Base-by-base conservation (phyloP, 768 basidiomycete genomes). In the Chalciporus piperatus region DNA sequence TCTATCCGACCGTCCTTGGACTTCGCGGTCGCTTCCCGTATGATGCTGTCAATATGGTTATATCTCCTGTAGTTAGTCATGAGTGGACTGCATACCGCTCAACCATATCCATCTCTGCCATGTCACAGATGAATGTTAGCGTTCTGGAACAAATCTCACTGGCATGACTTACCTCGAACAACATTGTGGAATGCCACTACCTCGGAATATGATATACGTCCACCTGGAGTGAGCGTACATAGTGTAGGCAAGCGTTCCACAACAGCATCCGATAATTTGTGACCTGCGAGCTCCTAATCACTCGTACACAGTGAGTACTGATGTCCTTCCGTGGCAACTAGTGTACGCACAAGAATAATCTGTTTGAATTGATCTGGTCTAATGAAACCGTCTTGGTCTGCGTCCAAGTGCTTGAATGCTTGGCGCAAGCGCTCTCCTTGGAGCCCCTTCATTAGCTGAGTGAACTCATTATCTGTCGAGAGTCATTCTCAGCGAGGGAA, bases 151-250 rank as follows among this genome's bases (percentile, higher is more conserved):
- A 20, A 35, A 22, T 37, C 28, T 6, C 35, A n/a, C 39, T 44
- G 28, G 49, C 16, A 20, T 33, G 38, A 73, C 82, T 45, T 56
- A 88, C 91, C 90, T 79, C 87, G 76, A 68, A 95, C 81, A 57
- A 97, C 87, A 81, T 99, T 98, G 76, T 97, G 88, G 75, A 97
- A 98, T 52, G 97, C 97, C 60, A 89, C 79, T 55, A 96, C 92
- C 74, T 99, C 96, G 6, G 96, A 94, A 70, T 95, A 99, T 51
- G 89, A 87, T 80, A 99, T 94, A 58, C 85, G 83, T 54, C 89
- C 87, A 35, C 93, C 92, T 1, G 92, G 91, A 52, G 83, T 87
- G 53, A 98, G 76, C 17, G 92, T 89, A 68, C 92, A 92, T 40
- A 99, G 72, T 40, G 94, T 96, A 45, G 97, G 95, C 45, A 99